Percentiles rank a stretch among this genome's conserved stretches.
phyloP scores from a whole-genome alignment of 148 eudicot species.

The Camellia japonica region DNA sequence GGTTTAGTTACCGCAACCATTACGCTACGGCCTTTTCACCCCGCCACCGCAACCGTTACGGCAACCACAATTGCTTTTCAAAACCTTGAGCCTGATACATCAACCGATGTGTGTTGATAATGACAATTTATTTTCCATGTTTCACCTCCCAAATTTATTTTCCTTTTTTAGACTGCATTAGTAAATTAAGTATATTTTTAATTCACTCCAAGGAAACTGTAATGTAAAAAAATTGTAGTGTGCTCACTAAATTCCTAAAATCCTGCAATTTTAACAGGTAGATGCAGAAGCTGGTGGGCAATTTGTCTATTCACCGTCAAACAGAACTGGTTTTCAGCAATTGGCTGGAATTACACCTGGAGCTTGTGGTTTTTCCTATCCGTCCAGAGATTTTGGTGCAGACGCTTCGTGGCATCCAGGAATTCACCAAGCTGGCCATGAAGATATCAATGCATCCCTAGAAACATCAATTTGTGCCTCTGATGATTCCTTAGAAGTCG shows the following conservation, averaged over 20 bases:
- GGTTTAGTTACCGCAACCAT: too few species aligned
- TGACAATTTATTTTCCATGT: too few species aligned
- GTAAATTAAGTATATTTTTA: too few species aligned
- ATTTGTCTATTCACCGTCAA: slow-evolving; percentile 26
- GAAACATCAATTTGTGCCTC: slow-evolving; percentile 30
- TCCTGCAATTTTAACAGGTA: slow-evolving; percentile 34
- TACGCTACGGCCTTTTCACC: too few species aligned
- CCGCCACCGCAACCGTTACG: too few species aligned
- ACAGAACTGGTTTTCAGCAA: slow-evolving; percentile 28
- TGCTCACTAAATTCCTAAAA: too few species aligned
- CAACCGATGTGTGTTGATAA: too few species aligned
- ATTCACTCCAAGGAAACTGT: not conserved
- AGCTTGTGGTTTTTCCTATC: slow-evolving; percentile 29
- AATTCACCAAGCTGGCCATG: slow-evolving; percentile 22
- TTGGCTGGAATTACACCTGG: slow-evolving; percentile 29
- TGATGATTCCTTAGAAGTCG: slow-evolving; percentile 37
- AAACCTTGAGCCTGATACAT: too few species aligned
- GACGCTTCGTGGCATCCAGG: slow-evolving; percentile 30
- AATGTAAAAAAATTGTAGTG: not conserved
- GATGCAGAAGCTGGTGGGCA: slow-evolving; percentile 40
- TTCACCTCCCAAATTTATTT: too few species aligned
- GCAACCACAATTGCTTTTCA: too few species aligned
- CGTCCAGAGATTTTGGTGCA: slow-evolving; percentile 33
- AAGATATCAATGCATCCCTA: slow-evolving; percentile 19
- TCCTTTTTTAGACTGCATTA: too few species aligned